Percentiles rank a stretch among this genome's conserved stretches.
phyloP scores from a whole-genome alignment of 2,329 filamentous ascomycete species.

The Tolypocladium tundrense region DNA sequence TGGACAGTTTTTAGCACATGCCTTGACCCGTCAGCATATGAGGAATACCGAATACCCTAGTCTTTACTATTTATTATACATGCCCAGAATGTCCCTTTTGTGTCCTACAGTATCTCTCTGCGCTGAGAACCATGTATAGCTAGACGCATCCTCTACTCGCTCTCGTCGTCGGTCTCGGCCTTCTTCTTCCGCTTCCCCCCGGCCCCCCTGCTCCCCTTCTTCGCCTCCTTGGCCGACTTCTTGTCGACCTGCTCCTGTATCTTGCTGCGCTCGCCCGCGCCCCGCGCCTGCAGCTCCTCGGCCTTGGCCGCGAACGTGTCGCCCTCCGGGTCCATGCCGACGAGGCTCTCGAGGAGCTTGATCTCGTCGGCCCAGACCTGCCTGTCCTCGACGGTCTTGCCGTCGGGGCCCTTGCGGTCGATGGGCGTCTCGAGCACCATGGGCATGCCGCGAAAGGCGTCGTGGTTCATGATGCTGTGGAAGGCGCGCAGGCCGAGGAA shows the following conservation, averaged over 20 bases:
- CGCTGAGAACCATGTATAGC: no score
- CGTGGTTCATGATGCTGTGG: constrained; percentile 80
- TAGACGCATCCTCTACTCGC: constrained; percentile 1
- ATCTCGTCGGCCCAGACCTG: constrained; percentile 87
- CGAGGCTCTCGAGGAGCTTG: constrained; percentile 80
- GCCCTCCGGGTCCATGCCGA: constrained; percentile 72
- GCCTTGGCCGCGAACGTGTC: constrained; percentile 62
- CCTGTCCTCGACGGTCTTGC: constrained; percentile 65
- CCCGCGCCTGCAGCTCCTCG: constrained; percentile 53
- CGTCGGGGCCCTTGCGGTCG: constrained; percentile 55
- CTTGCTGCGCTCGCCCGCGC: constrained; percentile 60
- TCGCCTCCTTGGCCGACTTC: constrained; percentile 52
- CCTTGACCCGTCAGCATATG: not conserved
- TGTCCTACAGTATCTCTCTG: not conserved
- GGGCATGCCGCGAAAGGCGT: constrained; percentile 64
- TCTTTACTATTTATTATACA: not conserved
- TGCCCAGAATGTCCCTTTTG: not conserved
- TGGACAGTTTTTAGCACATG: not conserved
- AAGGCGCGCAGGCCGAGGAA: constrained; percentile 87
- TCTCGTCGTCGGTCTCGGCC: constrained; percentile 21
- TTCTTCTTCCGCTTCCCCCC: constrained; percentile 21
- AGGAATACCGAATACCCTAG: not conserved
- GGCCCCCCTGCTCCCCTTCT: constrained; percentile 14
- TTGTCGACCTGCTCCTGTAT: constrained; percentile 71
- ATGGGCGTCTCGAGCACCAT: constrained; percentile 97